Evolutionary conservation across 257 asterid genomes (phyloP).

Genomic region (Echium plantagineum): DNA sequence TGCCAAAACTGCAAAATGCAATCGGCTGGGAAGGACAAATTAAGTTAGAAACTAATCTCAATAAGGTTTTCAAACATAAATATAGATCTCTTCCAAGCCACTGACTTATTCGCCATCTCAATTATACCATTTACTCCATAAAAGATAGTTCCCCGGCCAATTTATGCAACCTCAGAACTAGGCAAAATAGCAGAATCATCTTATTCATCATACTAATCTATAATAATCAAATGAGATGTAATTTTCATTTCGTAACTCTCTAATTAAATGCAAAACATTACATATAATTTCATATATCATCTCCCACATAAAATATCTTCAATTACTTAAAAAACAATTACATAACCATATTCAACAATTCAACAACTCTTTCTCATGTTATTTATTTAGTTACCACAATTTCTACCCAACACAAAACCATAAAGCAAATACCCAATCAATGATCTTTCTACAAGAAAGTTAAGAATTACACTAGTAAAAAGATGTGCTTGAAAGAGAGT

Average conservation of each 20-base stretch:
- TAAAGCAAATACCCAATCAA: not conserved
- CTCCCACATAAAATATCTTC: too few species aligned
- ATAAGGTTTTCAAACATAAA: not conserved
- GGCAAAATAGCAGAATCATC: too few species aligned
- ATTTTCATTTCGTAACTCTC: too few species aligned
- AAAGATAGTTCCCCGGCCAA: too few species aligned
- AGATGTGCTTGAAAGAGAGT: not conserved
- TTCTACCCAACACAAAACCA: not conserved
- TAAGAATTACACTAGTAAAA: not conserved
- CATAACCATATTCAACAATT: too few species aligned
- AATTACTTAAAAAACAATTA: too few species aligned
- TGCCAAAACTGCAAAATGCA: constrained; percentile 58
- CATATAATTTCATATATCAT: too few species aligned
- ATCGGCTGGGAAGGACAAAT: constrained; percentile 19
- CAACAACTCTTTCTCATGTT: too few species aligned
- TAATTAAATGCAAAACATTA: too few species aligned
- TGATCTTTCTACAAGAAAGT: not conserved
- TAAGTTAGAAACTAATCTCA: not conserved
- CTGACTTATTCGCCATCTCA: not conserved
- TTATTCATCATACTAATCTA: too few species aligned
- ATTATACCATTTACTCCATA: not conserved
- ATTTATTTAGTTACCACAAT: not conserved
- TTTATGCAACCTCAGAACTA: too few species aligned
- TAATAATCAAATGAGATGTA: too few species aligned
- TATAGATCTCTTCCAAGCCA: not conserved